Evolutionary conservation across 2,329 filamentous ascomycete species (phyloP), one percentile per base, ranked within the genome.

Genomic region (Colletotrichum lentis): DNA sequence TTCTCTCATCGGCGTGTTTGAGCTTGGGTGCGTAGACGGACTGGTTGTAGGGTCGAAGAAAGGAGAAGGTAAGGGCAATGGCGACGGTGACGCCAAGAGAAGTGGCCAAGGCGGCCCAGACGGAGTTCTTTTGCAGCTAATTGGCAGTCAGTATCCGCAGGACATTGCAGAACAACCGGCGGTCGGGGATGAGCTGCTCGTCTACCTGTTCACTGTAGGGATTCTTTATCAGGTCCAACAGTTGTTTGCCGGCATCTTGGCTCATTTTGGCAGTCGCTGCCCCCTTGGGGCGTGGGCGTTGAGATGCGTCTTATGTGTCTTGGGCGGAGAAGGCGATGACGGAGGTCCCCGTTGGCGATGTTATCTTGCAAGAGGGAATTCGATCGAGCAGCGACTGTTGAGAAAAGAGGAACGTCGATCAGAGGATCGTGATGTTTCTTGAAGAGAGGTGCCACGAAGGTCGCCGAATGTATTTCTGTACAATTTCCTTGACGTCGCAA

Each of bases 11-110:
- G 76, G 93, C 91, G 83, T 97, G 91, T 77, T 97, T 97, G 56
- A 96, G 84, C 77, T 96, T 95, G 47, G 96, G 96, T 3, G 96
- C 94, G 80, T 99, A 99, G 55, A 99, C 93, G 73, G 95, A 87
- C 64, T 90, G 91, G 79, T 98, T 95, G 79, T 94, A 94, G 5
- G 96, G 96, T 69, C 96, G 92, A 63, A 98, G 84, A 73, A 97
- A 83, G 70, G 93, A 97, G 84, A 98, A 99, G 71, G 89, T 80
- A 67, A 97, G 77, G 70, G 93, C 90, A 73, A 97, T 90, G 72
- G 89, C 83, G 70, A 86, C 75, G 10, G 93, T 93, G 75, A 96
- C 83, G 63, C 88, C 91, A 52, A 97, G 76, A 3, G 95, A 97
- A 24, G 91, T 93, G 71, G 84, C 91, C 52, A 98, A 81, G 56